These are phyloP conservation scores for Setomelanomma holmii DNA, from an alignment of 2,329 filamentous ascomycete species.

Conservation along the genomic window DNA sequence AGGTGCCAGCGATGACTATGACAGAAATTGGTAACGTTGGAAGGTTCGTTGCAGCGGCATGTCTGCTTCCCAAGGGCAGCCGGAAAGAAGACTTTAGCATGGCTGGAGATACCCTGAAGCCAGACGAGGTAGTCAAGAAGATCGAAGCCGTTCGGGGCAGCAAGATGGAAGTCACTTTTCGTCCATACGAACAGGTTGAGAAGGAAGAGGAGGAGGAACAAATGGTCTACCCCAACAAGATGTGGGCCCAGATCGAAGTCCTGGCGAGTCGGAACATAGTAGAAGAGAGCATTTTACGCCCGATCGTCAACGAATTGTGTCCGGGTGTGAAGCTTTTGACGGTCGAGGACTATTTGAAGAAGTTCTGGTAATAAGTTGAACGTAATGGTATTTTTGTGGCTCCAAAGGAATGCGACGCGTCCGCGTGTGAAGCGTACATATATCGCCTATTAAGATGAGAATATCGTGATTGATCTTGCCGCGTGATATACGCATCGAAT, in stretches of 20 bases:
- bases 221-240: constrained; percentile 11
- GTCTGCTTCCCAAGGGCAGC: constrained; percentile 32
- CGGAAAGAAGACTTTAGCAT: constrained; percentile 42
- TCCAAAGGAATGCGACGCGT: no score
- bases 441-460: no score
- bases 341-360: constrained; percentile 18
- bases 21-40: constrained; percentile 45
- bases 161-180: constrained; percentile 26
- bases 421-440: no score
- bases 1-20: constrained; percentile 34
- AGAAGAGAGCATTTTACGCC: constrained; percentile 15
- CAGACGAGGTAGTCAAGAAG: constrained; percentile 32
- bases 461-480: no score
- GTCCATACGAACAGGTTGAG: constrained; percentile 19
- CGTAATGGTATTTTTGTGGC: no score
- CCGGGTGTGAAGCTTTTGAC: constrained; percentile 11
- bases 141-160: constrained; percentile 27
- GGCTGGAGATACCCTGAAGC: constrained; percentile 36
- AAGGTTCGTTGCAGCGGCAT: constrained; percentile 39
- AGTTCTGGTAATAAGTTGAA: constrained; percentile 14
- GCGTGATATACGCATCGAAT: no score
- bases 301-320: constrained; percentile 15
- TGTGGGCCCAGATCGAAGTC: constrained; percentile 18
- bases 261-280: constrained; percentile 12
- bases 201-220: constrained; percentile 11